Base-by-base conservation (phyloP, 176 grass and related monocot species). In the Oryza meridionalis region DNA sequence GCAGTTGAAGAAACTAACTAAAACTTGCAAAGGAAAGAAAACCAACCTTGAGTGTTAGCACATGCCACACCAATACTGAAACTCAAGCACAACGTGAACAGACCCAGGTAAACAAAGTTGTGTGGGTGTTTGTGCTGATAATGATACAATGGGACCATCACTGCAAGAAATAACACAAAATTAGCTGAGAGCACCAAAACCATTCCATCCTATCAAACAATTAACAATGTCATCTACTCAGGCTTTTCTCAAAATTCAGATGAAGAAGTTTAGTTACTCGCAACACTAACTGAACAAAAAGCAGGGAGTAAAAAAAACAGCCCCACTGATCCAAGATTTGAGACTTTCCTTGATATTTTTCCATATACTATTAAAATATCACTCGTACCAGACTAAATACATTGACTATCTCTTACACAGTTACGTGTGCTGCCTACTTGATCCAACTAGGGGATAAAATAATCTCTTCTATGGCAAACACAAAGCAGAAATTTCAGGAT, bases 121-220 rank as follows among this genome's bases (percentile, higher is more conserved):
- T 94, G 89, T 11, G 96, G 96, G 75, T 99, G 96, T 79, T 88
- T 96, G 77, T 99, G 96, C 67, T 95, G 91, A 78, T 99, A 99
- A 80, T 92, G 88, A 76, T 99, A 96, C 65, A 99, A 72, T 50
- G 96, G 93, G 67, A 82, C 87, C 89, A 99, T 82, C 80, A 99
- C 96, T 99, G 81, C 63, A 85, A 10, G 8, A 84, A 22, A 78
- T 71, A 84, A 44, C 58, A 81, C 32, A 77, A 76, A 79, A 84
- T 9, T 25, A 53, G 37, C 5, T 51, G 72, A 74, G 63, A 92
- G 65, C 72, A 82, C 65, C 0, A 65, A 65, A 66, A 31, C 16
- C 21, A 82, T 65, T 32, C 17, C 64, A 49, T 50, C 21, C 47
- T 27, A 31, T 2, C 19, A 26, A 66, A 15, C 10, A 65, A 72